Evolutionary conservation across 371 early-diverging fungal species (phyloP).

Genomic region (Entomophthora muscae): DNA sequence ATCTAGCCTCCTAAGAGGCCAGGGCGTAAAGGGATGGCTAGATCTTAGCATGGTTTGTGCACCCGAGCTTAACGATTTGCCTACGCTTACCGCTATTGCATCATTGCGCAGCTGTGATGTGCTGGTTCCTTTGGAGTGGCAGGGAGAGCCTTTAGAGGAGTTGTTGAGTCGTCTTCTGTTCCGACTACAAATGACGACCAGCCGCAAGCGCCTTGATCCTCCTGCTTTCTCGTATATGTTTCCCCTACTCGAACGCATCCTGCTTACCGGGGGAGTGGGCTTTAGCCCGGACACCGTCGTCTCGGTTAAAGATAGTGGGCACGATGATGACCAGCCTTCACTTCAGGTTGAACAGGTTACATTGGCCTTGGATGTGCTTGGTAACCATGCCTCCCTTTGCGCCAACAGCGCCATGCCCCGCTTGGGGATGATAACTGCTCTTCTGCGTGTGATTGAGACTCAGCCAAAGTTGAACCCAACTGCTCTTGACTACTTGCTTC

Average conservation of each 20-base stretch:
- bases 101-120: slow-evolving; percentile 11
- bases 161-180: slow-evolving; percentile 51
- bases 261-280: slow-evolving; percentile 43
- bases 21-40: slow-evolving; percentile 33
- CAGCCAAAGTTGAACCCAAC: slow-evolving; percentile 40
- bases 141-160: slow-evolving; percentile 35
- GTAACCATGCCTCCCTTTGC: slow-evolving; percentile 2
- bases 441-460: slow-evolving; percentile 47
- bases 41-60: slow-evolving; percentile 18
- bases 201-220: slow-evolving; percentile 38
- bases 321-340: slow-evolving; percentile 20
- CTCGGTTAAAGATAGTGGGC: slow-evolving; percentile 22
- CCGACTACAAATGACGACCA: slow-evolving; percentile 50
- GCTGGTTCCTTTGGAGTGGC: slow-evolving; percentile 48
- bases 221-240: slow-evolving; percentile 66
- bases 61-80: slow-evolving; percentile 5
- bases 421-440: slow-evolving; percentile 42
- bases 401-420: slow-evolving; percentile 31
- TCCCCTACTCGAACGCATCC: slow-evolving; percentile 53
- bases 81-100: slow-evolving; percentile 4
- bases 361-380: slow-evolving; percentile 10
- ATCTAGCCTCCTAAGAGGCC: slow-evolving; percentile 31
- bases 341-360: slow-evolving; percentile 13
- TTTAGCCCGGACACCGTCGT: slow-evolving; percentile 21
- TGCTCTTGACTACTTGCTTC: slow-evolving; percentile 36